Evolutionary conservation across 1,139 yeast genomes (phyloP), one percentile per base, ranked within the genome.

Genomic region (Nakaseomyces delphensis): DNA sequence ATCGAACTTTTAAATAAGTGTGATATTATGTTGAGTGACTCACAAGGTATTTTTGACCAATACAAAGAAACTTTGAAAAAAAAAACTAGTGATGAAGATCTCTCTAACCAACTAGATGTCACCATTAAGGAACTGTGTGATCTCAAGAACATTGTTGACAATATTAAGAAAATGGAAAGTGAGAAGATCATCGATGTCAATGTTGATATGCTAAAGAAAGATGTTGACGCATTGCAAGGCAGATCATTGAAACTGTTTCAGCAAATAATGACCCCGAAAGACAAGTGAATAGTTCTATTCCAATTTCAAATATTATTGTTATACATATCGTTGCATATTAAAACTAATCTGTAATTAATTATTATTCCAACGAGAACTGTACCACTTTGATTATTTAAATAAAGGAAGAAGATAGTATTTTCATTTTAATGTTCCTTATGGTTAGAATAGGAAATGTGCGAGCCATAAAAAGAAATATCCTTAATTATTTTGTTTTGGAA

Each of bases 11-110:
- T 64, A 5, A 59, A 63, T 1, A 63, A 79, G 47, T 77, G 78
- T 2, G 82, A 76, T 44, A 70, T 76, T 13, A 67, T 76, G 48
- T 68, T 79, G 39, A 66, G 73, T 6, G 83, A 76, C 48, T 73
- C 80, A 0, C 79, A 74, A 39, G 68, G 67, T 49, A 75, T 77
- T 0, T 58, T 76, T 25, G 50, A 57, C 3, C 73, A 68, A 48
- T 75, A 70, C 54, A 74, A 51, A 16, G 55, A 55, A 3, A 38
- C 47, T 42, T 66, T 51, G 61, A 67, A 74, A 63, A 39, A 63
- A 2, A 64, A 62, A 3, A 62, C 55, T 8, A 76, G 73, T 28
- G 66, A 55, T 41, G 50, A 51, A 1, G 55, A 55, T 0, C 48
- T 66, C 13, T 56, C 67, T 1, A 48, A 55, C 1, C 55, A 55